Evolutionary conservation across 768 basidiomycete species (phyloP), one percentile per base, ranked within the genome.

Genomic region (Mycena indigotica): DNA sequence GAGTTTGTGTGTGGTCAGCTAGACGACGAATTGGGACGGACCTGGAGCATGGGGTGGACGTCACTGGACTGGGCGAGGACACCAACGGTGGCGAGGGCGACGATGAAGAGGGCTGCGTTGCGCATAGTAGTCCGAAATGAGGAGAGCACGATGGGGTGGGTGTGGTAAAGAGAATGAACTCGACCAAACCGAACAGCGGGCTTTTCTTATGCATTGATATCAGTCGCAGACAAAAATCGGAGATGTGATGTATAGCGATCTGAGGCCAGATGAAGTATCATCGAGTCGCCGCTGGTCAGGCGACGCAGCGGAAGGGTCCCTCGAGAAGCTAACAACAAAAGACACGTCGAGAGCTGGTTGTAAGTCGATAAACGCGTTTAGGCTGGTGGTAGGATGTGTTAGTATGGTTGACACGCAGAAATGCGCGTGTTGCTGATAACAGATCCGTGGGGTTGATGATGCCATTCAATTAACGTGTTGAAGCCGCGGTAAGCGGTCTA

Each of bases 191-290:
- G 15, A 13, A 21, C 15, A 23, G 32, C 17, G 10, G 10, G 41
- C 41, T 38, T 44, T 44, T 44, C 41, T 23, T 15, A 23, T 44
- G 8, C 23, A 44, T 23, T 44, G 41, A 44, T 44, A 44, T 19
- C 41, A 44, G 41, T 44, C 41, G 41, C 41, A 21, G 23, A 13
- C 15, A 44, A 13, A 44, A 44, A 16, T 21, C 5, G 15, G 41
- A 35, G 32, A 35, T 35, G 32, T 35, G 32, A 35, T 35, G 32
- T 17, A 8, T 35, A 17, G 8, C 10, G 17, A 8, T 17, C 17
- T 35, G 8, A 17, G 32, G 8, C 32, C 10, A 35, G 32, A 35
- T 35, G 32, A 35, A 35, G 32, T 35, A 35, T 53, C 63, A 57
- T n/a, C n/a, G n/a, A n/a, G n/a, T n/a, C n/a, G n/a, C n/a, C n/a